Conservation (phyloP, 2,329 filamentous ascomycete species). For the Cladosporium sp. region DNA sequence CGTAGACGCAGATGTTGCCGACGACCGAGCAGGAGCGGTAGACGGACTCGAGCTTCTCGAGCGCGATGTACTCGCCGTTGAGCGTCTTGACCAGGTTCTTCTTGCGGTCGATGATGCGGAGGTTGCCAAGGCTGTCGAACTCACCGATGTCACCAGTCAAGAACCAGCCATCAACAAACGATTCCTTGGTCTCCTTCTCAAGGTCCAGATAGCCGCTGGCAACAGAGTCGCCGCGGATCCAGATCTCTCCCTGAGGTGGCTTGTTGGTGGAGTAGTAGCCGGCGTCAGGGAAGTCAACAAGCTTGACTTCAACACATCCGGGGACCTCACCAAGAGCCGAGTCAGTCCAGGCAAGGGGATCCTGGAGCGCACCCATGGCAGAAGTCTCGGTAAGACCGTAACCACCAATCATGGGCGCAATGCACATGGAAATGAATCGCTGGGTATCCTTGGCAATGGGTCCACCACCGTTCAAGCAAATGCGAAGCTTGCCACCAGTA, state of each 20-base stretch:
- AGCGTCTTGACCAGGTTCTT: constrained; percentile 97
- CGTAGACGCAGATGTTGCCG: constrained; percentile 82
- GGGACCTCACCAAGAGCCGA: constrained; percentile 73
- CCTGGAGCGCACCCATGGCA: constrained; percentile 70
- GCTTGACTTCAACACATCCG: constrained; percentile 77
- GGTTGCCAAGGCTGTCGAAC: constrained; percentile 72
- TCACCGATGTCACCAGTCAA: constrained; percentile 95
- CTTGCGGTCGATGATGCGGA: constrained; percentile 89
- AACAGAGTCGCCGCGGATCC: constrained; percentile 74
- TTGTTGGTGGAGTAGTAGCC: constrained; percentile 72
- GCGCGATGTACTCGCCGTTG: constrained; percentile 92
- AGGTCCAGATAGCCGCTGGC: constrained; percentile 78
- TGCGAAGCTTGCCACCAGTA: constrained; percentile 81
- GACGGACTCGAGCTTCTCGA: constrained; percentile 89
- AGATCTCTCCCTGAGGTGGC: constrained; percentile 87
- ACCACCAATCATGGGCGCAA: constrained; percentile 90
- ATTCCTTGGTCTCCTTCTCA: constrained; percentile 73
- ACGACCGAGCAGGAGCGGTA: constrained; percentile 79
- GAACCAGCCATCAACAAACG: constrained; percentile 85
- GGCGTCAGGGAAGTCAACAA: constrained; percentile 86
- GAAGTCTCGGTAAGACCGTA: constrained; percentile 93
- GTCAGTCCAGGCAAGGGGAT: constrained; percentile 79
- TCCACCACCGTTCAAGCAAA: constrained; percentile 92
- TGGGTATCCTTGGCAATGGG: constrained; percentile 84
- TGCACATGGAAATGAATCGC: constrained; percentile 83